Conservation (phyloP, 2,329 filamentous ascomycete species). For the Colletotrichum siamense region DNA sequence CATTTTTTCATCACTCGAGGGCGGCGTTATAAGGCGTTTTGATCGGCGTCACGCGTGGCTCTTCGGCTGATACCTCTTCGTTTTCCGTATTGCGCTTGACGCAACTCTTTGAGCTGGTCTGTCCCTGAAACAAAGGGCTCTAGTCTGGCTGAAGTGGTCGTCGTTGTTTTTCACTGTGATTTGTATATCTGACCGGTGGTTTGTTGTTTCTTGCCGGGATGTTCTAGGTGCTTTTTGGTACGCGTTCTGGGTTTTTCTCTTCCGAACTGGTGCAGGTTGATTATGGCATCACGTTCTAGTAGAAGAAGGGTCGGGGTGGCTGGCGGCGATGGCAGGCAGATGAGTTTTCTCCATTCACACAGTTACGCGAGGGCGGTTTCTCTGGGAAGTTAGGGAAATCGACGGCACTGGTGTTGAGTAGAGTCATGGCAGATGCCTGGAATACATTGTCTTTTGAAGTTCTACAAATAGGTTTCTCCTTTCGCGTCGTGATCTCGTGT, state of each 20-base stretch:
- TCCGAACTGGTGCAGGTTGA: not conserved
- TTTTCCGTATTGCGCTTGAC: not conserved
- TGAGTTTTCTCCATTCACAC: rapidly evolving
- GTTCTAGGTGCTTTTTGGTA: not conserved
- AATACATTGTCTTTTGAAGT: not conserved
- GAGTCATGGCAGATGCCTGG: not conserved
- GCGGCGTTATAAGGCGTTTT: conserved; percentile 23
- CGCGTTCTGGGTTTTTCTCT: not conserved
- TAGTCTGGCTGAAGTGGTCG: not conserved
- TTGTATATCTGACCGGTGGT: not conserved
- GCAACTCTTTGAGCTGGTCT: not conserved
- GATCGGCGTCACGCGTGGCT: conserved; percentile 19
- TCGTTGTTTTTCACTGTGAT: not conserved
- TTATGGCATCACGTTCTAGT: not conserved
- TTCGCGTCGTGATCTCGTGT: not conserved
- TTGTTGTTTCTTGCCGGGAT: not conserved
- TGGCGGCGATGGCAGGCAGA: not conserved
- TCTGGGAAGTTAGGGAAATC: not conserved
- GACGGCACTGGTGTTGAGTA: not conserved
- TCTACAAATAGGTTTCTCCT: not conserved
- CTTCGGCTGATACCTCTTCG: conserved; percentile 20
- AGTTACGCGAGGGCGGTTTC: not conserved
- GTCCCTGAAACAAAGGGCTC: not conserved
- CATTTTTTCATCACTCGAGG: conserved; percentile 3
- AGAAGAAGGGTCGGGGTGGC: not conserved